Percentiles rank a stretch among this genome's conserved stretches.
phyloP scores from a whole-genome alignment of 441 rosid genomes.

The Viola pubescens region DNA sequence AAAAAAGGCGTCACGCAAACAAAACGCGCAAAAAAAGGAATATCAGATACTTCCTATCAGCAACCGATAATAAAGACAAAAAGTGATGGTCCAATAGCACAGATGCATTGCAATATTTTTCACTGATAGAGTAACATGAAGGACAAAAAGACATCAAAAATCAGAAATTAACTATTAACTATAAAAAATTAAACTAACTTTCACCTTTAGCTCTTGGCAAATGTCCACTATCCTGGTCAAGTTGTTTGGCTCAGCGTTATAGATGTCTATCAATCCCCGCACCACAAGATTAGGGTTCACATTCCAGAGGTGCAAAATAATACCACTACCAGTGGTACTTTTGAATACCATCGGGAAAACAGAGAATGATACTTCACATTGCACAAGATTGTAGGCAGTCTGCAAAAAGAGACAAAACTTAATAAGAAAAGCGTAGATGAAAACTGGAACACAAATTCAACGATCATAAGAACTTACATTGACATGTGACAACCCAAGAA shows the following conservation, averaged over 20 bases:
- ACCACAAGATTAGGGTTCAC: slow-evolving; percentile 62
- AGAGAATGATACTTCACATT: slow-evolving; percentile 54
- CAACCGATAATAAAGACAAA: neutral
- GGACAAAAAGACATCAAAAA: too few relatives aligned
- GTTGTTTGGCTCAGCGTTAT: slow-evolving; percentile 48
- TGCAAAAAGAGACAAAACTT: slow-evolving; percentile 32
- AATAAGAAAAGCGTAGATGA: too few relatives aligned
- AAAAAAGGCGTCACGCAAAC: neutral
- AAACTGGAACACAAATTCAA: too few relatives aligned
- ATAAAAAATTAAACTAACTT: neutral
- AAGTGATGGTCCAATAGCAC: neutral
- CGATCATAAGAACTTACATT: slow-evolving; percentile 34
- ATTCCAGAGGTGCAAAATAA: slow-evolving; percentile 73
- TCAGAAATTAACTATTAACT: neutral
- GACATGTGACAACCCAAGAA: slow-evolving; percentile 76
- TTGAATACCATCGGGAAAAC: slow-evolving; percentile 64
- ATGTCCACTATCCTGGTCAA: slow-evolving; percentile 57
- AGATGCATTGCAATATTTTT: neutral
- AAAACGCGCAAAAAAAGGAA: neutral
- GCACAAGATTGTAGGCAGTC: slow-evolving; percentile 85
- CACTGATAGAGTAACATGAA: too few relatives aligned
- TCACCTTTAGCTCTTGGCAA: slow-evolving; percentile 85
- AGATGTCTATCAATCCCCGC: slow-evolving; percentile 63
- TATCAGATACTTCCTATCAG: neutral
- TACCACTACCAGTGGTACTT: slow-evolving; percentile 39